phyloP scores from a whole-genome alignment of 2,329 filamentous ascomycete genomes.

The Rhinocladiella mackenziei region DNA sequence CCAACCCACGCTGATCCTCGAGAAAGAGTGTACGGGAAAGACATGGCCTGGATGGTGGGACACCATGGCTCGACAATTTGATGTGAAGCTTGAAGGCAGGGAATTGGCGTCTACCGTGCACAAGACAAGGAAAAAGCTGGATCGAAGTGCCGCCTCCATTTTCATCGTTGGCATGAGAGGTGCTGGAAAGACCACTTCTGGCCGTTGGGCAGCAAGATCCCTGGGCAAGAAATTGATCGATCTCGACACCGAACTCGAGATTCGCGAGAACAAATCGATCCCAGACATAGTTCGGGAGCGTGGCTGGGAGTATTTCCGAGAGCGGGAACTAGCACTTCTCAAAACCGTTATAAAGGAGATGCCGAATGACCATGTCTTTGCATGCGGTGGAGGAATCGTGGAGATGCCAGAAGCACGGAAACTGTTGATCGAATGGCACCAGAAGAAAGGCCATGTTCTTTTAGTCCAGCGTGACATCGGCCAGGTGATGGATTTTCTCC shows the following conservation, averaged over 20 bases:
- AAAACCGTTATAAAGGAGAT: slow-evolving; percentile 70
- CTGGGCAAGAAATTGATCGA: slow-evolving; percentile 77
- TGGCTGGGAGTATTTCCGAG: slow-evolving; percentile 87
- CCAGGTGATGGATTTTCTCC: slow-evolving; percentile 81
- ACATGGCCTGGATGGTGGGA: slow-evolving; percentile 99
- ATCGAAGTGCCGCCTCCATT: slow-evolving; percentile 60
- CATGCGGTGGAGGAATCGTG: slow-evolving; percentile 89
- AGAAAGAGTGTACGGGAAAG: slow-evolving; percentile 91
- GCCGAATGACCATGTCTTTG: slow-evolving; percentile 73
- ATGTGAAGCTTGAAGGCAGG: slow-evolving; percentile 69
- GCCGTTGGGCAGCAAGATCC: slow-evolving; percentile 74
- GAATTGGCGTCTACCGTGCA: slow-evolving; percentile 49
- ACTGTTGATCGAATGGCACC: slow-evolving; percentile 68
- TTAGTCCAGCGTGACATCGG: slow-evolving; percentile 84
- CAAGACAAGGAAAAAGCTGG: slow-evolving; percentile 37
- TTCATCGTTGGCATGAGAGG: slow-evolving; percentile 97
- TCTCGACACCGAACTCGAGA: slow-evolving; percentile 82
- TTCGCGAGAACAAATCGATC: slow-evolving; percentile 67
- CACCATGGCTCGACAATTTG: slow-evolving; percentile 71
- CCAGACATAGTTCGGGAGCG: slow-evolving; percentile 73
- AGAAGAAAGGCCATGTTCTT: slow-evolving; percentile 75
- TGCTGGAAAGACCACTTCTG: slow-evolving; percentile 91
- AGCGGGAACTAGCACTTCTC: slow-evolving; percentile 71
- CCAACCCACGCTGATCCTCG: slow-evolving; percentile 69
- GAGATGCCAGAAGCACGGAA: slow-evolving; percentile 77